Evolutionary conservation across 306 rosid species (phyloP).

Genomic region (Gillenia trifoliata): DNA sequence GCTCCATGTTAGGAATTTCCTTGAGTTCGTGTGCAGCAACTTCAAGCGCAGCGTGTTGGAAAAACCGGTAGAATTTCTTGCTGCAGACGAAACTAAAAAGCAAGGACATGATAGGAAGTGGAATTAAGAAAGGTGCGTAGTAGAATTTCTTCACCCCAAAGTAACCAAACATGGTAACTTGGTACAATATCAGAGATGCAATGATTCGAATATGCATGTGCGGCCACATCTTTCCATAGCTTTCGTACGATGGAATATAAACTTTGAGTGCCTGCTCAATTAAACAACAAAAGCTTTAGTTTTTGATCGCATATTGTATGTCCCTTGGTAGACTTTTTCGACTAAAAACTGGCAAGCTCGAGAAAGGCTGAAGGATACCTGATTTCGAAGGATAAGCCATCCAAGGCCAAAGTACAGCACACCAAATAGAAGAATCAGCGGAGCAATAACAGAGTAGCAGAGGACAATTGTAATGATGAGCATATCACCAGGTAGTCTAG

Average conservation of each 20-base stretch:
- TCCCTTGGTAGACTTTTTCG: not conserved
- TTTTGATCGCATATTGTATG: not conserved
- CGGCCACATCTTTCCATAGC: slow-evolving; percentile 95
- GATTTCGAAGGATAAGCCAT: slow-evolving; percentile 93
- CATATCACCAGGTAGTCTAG: slow-evolving; percentile 84
- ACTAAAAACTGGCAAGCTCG: not conserved
- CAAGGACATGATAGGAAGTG: slow-evolving; percentile 61
- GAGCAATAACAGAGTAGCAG: slow-evolving; percentile 87
- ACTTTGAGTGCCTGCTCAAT: slow-evolving; percentile 78
- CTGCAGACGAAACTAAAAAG: slow-evolving; percentile 38
- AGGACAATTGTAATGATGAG: slow-evolving; percentile 68
- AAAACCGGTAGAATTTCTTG: slow-evolving; percentile 67
- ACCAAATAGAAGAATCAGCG: slow-evolving; percentile 78
- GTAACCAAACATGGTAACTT: slow-evolving; percentile 84
- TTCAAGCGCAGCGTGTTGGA: slow-evolving; percentile 53
- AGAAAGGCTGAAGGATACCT: slow-evolving; percentile 44
- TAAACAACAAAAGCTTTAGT: not conserved
- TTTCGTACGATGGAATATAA: slow-evolving; percentile 80
- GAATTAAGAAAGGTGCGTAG: slow-evolving; percentile 49
- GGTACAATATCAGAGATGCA: slow-evolving; percentile 70
- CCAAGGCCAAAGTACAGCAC: slow-evolving; percentile 74
- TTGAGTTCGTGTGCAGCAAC: slow-evolving; percentile 41
- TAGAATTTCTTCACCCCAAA: slow-evolving; percentile 47
- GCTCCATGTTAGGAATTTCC: slow-evolving; percentile 69
- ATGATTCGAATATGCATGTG: slow-evolving; percentile 64